These are phyloP conservation scores for Periglandula ipomoeae DNA, from an alignment of 2,329 filamentous ascomycete species.

Conservation along the genomic window DNA sequence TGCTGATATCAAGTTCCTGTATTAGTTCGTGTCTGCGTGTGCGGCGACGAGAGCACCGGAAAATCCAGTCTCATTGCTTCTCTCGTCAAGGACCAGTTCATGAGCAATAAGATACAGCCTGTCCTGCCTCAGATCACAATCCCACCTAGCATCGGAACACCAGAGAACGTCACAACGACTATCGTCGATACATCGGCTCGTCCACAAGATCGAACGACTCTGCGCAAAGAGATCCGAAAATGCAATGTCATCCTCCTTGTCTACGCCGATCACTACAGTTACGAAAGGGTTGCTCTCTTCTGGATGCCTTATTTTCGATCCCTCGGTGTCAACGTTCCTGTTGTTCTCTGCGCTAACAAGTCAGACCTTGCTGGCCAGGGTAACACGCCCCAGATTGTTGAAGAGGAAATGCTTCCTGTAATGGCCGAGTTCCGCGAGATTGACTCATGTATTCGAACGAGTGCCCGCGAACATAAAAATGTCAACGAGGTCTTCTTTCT, in stretches of 20 bases:
- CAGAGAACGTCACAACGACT: constrained; percentile 93
- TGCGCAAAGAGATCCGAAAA: constrained; percentile 92
- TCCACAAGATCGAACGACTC: constrained; percentile 80
- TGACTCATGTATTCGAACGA: constrained; percentile 92
- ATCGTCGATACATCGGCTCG: constrained; percentile 96
- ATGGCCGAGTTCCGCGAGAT: constrained; percentile 99
- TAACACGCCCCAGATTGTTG: constrained; percentile 73
- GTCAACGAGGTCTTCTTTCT: constrained; percentile 96
- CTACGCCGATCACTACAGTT: constrained; percentile 98
- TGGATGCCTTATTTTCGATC: constrained; percentile 99
- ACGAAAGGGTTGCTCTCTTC: constrained; percentile 91
- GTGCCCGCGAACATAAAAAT: constrained; percentile 83
- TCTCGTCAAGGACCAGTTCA: constrained; percentile 94
- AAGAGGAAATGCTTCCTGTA: constrained; percentile 95
- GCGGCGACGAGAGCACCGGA: constrained; percentile 91
- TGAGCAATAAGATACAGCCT: constrained; percentile 89
- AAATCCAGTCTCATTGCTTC: constrained; percentile 92
- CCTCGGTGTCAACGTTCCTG: constrained; percentile 95
- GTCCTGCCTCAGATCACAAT: constrained; percentile 93
- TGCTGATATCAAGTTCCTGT: constrained; percentile 7
- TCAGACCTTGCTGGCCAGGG: constrained; percentile 73
- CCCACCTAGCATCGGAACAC: constrained; percentile 83
- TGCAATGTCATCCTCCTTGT: constrained; percentile 95
- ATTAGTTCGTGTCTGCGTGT: constrained; percentile 82
- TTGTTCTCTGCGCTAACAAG: constrained; percentile 95